Evolutionary conservation across 139 green algal species (phyloP).

Genomic region (Chara braunii): DNA sequence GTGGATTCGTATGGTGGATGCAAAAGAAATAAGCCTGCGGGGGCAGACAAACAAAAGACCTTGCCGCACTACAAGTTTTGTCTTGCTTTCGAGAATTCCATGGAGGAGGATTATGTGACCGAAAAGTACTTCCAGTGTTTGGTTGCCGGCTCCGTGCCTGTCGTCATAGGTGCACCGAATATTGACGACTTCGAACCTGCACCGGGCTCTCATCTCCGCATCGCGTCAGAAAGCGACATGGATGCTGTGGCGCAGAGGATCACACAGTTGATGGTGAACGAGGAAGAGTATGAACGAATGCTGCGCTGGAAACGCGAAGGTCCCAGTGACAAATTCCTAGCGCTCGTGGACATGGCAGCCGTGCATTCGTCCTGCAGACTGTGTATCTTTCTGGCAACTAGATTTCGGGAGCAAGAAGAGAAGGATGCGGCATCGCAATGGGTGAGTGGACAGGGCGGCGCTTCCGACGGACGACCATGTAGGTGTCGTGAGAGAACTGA

Average conservation of each 20-base stretch:
- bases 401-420: too few species aligned
- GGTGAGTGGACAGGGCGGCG: too few species aligned
- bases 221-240: conserved; percentile 1
- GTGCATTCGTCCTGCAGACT: conserved; percentile 13
- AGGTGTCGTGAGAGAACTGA: too few species aligned
- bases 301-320: conserved; percentile 26
- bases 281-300: conserved; percentile 17
- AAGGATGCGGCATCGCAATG: too few species aligned
- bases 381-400: conserved; percentile 20
- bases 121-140: conserved; percentile 1
- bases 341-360: conserved; percentile 19
- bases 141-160: conserved; percentile 9
- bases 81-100: not conserved
- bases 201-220: not conserved
- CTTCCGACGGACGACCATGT: too few species aligned
- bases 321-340: conserved; percentile 18
- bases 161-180: conserved; percentile 7
- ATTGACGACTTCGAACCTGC: not conserved
- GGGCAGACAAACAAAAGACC: conserved; percentile 22
- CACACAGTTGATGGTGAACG: conserved; percentile 6
- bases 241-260: conserved; percentile 13
- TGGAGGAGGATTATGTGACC: conserved; percentile 7
- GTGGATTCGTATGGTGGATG: conserved; percentile 29
- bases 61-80: too few species aligned
- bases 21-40: conserved; percentile 7